Base-by-base conservation (phyloP, 2,329 filamentous ascomycete genomes). In the Ceratocystiopsis minuta region DNA sequence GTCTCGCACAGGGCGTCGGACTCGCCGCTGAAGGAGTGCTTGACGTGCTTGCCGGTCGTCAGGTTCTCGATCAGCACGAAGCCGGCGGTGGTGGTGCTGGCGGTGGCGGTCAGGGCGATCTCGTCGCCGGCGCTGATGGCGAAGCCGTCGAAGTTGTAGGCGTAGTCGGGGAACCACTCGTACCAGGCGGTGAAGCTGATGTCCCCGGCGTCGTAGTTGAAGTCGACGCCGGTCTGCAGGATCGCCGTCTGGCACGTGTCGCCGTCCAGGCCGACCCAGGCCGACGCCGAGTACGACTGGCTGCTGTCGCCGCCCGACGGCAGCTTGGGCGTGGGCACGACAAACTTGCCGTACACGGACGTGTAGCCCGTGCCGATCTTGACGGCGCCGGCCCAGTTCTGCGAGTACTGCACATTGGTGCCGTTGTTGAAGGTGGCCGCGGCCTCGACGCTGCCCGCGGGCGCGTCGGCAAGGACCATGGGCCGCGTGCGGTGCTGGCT, bases 21-120 rank as follows among this genome's bases (percentile, higher is more conserved):
- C 41, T 70, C 68, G 7, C 58, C 62, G 15, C 20, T 16, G 16
- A 45, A 48, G 13, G 33, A 39, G 55, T 77, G 66, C 15, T 61
- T 63, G 24, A 69, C 70, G 5, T 51, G 62, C 50, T 65, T 53
- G 28, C 68, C 69, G 4, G 61, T 70, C 16, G 41, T 38, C 28
- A 50, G 48, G 45, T 51, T 49, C 32, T 44, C 45, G 16, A 56
- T 42, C 18, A 44, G 39, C 14, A 56, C 43, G 15, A 43, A 45
- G 39, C 43, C 55, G 6, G 42, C 40, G 6, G 45, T 48, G 17
- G 53, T 63, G 17, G 59, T 63, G 3, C 52, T 62, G 6, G 58
- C 63, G 10, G 55, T 52, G 35, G 54, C 54, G 4, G 52, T 56
- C 49, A 48, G 37, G 17, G 42, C 37, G 34, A 57, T 45, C 47